A percentile compares a stretch with the other conserved stretches of the same genome.
phyloP scores from a whole-genome alignment of 2,329 filamentous ascomycete species.

The Scedosporium minutisporum region DNA sequence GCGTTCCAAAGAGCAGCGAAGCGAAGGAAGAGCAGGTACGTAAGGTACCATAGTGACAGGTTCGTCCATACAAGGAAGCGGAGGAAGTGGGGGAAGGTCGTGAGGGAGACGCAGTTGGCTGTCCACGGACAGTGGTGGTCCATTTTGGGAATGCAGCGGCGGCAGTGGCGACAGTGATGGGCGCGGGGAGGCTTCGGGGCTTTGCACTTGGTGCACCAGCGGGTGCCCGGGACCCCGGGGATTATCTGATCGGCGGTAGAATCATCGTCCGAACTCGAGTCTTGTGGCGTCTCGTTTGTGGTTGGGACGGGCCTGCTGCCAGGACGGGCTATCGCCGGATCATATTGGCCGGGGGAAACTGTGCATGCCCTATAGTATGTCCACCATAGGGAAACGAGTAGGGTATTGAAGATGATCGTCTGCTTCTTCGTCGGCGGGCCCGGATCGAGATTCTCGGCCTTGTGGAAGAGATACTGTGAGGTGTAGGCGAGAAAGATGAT shows the following conservation, averaged over 20 bases:
- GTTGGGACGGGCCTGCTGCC: conserved; percentile 10
- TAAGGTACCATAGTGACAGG: conserved; percentile 51
- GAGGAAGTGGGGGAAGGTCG: conserved; percentile 72
- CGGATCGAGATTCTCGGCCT: conserved; percentile 45
- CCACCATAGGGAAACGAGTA: conserved; percentile 55
- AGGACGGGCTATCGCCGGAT: conserved; percentile 23
- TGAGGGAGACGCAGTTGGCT: conserved; percentile 70
- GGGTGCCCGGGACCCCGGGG: conserved; percentile 11
- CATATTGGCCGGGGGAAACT: conserved; percentile 47
- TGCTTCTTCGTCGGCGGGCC: conserved; percentile 50
- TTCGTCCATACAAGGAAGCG: conserved; percentile 68
- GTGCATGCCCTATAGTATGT: conserved; percentile 57
- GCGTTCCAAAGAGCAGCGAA: conserved; percentile 51
- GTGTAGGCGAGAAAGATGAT: conserved; percentile 63
- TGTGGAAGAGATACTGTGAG: conserved; percentile 60
- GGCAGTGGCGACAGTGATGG: conserved; percentile 73
- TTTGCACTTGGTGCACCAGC: conserved; percentile 70
- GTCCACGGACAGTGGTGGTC: conserved; percentile 87
- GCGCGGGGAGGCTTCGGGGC: conserved; percentile 66
- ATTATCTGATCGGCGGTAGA: conserved; percentile 6
- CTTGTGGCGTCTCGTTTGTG: not conserved
- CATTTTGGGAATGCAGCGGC: conserved; percentile 69
- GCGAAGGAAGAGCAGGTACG: conserved; percentile 50
- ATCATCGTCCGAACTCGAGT: conserved; percentile 17
- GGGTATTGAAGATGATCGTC: conserved; percentile 53